Base-by-base conservation (phyloP, 2,329 filamentous ascomycete species). In the Colletotrichum tabaci region DNA sequence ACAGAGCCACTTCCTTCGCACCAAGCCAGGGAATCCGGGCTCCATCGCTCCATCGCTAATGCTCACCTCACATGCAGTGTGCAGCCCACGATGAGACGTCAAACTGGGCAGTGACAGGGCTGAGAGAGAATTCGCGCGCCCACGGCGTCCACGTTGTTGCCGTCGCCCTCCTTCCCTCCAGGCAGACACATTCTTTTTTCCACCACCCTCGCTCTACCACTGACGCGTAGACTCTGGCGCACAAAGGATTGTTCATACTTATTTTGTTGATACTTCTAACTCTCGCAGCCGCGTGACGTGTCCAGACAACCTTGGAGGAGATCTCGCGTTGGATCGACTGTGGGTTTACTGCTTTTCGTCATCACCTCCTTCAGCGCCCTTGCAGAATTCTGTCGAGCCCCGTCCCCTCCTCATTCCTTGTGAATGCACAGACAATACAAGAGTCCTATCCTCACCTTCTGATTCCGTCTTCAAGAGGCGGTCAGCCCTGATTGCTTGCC, bases 181-280 rank as follows among this genome's bases (percentile, higher is more conserved):
- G 63, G 67, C 67, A 71, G 67, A 61, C 50, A 71, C 13, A 67
- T 71, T 71, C 56, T 71, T 50, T 71, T 44, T 57, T 35, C 30
- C 30, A 35, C 7, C 9, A 23, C 38, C 49, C 23, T 55, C 55
- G 46, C 61, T 66, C 47, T 46, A 60, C 50, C 12, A 44, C 23
- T 63, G 1, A 66, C 30, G 35, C 42, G n/a, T 42, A 38, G n/a
- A n/a, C 15, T 61, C 44, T 26, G 26, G 26, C 30, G 26, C 30
- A 38, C 35, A 12, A 40, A 21, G 58, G n/a, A 26, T 61, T 18
- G 7, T 21, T 23, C 8, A 12, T 49, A 61, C 58, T 38, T 21
- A 18, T 23, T 40, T 38, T 47, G 38, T 40, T 40, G 3, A 21
- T 35, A 26, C 26, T 35, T 8, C 18, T 40, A 1, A 7, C 30